Evolutionary conservation across 192 early-diverging fungal genomes (phyloP), one percentile per base, ranked within the genome.

Genomic region (Umbelopsis vinacea): DNA sequence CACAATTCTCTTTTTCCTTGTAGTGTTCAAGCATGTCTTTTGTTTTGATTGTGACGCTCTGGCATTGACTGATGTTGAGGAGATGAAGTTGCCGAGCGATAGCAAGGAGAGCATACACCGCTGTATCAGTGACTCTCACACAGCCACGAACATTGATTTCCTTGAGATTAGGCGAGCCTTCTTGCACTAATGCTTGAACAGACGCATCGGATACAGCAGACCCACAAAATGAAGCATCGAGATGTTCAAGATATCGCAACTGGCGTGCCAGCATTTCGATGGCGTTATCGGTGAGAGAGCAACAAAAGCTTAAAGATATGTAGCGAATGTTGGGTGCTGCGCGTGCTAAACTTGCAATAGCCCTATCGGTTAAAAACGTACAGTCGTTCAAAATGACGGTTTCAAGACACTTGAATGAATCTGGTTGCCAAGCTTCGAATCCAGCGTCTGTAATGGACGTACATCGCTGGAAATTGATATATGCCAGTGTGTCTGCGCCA

Each of bases 141-240:
- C 82, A 87, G 12, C 84, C 84, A 14, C 84, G 83, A 4, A 93
- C 71, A 71, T 84, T 85, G 9, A 93, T 67, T 24, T 82, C 72
- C 54, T 83, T 69, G n/a, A 91, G 43, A 12, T 63, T 45, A 12
- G 75, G 67, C 10, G 50, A 40, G 11, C 83, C 74, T 1, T 72
- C 69, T 26, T 76, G 54, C 6, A 85, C 81, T 10, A 93, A 47
- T 3, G 57, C 67, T 19, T 76, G 69, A 17, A 91, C 69, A 23
- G 74, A 81, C 2, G 81, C 71, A 79, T 94, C 92, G 4, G 91
- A 92, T 2, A 93, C 87, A 5, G 92, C 92, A 9, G 80, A 79
- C 4, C 92, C 92, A 74, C 92, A 94, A 67, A 88, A 94, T 9
- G 84, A 86, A 1, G 87, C 54, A 71, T 94, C 93, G 63, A 93